Base-by-base conservation (phyloP, 768 basidiomycete species). In the Mycena maculata region DNA sequence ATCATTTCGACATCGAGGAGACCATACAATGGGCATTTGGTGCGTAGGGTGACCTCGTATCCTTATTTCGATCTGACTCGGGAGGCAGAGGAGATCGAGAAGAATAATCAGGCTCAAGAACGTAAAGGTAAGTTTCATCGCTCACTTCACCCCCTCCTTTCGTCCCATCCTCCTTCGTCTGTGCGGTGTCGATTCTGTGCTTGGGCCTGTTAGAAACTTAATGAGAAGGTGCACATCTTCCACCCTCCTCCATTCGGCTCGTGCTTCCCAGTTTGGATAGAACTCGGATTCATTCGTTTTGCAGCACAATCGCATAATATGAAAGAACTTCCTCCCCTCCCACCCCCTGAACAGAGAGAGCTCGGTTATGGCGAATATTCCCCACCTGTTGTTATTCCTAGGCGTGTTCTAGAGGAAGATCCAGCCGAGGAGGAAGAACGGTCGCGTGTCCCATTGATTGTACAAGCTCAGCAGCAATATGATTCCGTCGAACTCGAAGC, bases 1-100 rank as follows among this genome's bases (percentile, higher is more conserved):
- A 82, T 73, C 93, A 92, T 77, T 98, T 97, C 72, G 90, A 97
- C 74, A 85, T 92, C 18, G 89, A 94, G 36, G 85, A 90, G 76
- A 88, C 92, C 20, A 79, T 97, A 12, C 81, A 87, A 33, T 94
- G 89, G 87, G 82, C 94, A 28, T 71, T 92, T 39, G 91, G 95
- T 95, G 67, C 69, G 90, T 82, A 13, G 25, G n/a, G 39, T 25
- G 49, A 10, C 22, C 33, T 23, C 38, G 23, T 9, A 36, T 12
- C 11, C 27, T 8, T 20, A 36, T 47, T 68, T 22, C 63, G 71
- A 57, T 69, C 38, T 44, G 28, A 62, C 16, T n/a, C 50, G 56
- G 25, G 44, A 48, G 55, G 70, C 72, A 93, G 95, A 92, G 75
- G 90, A 94, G 75, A 86, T 90, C 69, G 86, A 88, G 28, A 85